These are phyloP conservation scores for Aspergillus fumigatiaffinis DNA, from an alignment of 2,329 filamentous ascomycete genomes.

Conservation along the genomic window DNA sequence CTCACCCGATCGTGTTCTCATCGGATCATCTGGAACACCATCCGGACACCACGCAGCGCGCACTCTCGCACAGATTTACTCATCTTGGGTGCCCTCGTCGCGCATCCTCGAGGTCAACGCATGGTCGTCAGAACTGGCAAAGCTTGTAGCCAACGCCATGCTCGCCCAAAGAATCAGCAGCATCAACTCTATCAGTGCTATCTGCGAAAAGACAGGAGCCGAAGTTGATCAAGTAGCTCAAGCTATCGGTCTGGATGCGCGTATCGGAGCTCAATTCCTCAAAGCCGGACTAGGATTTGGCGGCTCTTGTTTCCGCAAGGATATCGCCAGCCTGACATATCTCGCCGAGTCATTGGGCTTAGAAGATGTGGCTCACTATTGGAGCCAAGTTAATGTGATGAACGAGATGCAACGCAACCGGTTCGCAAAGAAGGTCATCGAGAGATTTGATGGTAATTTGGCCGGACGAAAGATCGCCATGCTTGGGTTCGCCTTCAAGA, in stretches of 20 bases:
- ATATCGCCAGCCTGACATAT: slow-evolving; percentile 70
- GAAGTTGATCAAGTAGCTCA: slow-evolving; percentile 69
- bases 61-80: slow-evolving; percentile 63
- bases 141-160: slow-evolving; percentile 76
- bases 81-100: slow-evolving; percentile 63
- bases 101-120: slow-evolving; percentile 69
- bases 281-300: slow-evolving; percentile 75
- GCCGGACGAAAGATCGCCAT: slow-evolving; percentile 67
- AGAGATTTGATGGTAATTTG: slow-evolving; percentile 64
- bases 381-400: slow-evolving; percentile 68
- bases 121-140: slow-evolving; percentile 74
- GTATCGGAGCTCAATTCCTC: slow-evolving; percentile 70
- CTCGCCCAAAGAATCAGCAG: slow-evolving; percentile 75
- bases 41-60: slow-evolving; percentile 60
- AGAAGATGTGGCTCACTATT: slow-evolving; percentile 70
- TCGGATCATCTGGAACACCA: slow-evolving; percentile 62
- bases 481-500: slow-evolving; percentile 76
- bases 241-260: slow-evolving; percentile 64
- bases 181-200: slow-evolving; percentile 76
- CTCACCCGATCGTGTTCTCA: slow-evolving; percentile 68
- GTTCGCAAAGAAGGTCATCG: slow-evolving; percentile 64
- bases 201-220: slow-evolving; percentile 72
- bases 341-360: slow-evolving; percentile 67
- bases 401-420: slow-evolving; percentile 71
- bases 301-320: slow-evolving; percentile 78